These are phyloP conservation scores for Ophiocytium majus DNA, from an alignment of 352 stramenopile species.

Conservation along the genomic window DNA sequence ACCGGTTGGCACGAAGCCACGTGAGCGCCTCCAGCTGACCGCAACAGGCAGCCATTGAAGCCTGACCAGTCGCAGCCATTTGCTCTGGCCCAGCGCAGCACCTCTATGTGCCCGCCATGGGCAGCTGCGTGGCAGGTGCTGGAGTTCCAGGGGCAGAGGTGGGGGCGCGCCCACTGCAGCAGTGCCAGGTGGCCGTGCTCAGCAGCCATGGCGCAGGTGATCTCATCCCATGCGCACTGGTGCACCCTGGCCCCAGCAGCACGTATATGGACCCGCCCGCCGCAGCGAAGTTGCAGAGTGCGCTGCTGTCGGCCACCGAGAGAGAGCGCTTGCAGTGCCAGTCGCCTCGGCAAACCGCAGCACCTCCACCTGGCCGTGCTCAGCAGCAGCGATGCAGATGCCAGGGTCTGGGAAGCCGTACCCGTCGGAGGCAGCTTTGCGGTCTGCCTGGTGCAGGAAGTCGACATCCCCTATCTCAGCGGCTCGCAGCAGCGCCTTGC, in stretches of 20 bases:
- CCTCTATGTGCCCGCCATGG: slow-evolving; percentile 14
- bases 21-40: background rate
- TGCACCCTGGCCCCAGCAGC: too few relatives aligned
- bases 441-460: too few relatives aligned
- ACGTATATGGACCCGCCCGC: too few relatives aligned
- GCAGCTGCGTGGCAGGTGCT: slow-evolving; percentile 4
- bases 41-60: background rate
- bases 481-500: too few relatives aligned
- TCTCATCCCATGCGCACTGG: background rate
- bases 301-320: too few relatives aligned
- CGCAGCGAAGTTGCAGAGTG: too few relatives aligned
- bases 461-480: too few relatives aligned
- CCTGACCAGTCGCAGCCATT: slow-evolving; percentile 25
- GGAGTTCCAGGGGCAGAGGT: slow-evolving; percentile 23
- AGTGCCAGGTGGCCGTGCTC: background rate
- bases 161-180: background rate
- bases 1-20: background rate
- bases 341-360: background rate
- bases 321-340: too few relatives aligned
- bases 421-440: too few relatives aligned
- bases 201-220: background rate
- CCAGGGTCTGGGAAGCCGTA: too few relatives aligned
- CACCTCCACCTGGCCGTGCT: background rate
- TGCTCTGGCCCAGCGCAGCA: slow-evolving; percentile 33
- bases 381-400: background rate